Conservation (phyloP, 2,329 filamentous ascomycete genomes). For the Stagonosporopsis rhizophila region DNA sequence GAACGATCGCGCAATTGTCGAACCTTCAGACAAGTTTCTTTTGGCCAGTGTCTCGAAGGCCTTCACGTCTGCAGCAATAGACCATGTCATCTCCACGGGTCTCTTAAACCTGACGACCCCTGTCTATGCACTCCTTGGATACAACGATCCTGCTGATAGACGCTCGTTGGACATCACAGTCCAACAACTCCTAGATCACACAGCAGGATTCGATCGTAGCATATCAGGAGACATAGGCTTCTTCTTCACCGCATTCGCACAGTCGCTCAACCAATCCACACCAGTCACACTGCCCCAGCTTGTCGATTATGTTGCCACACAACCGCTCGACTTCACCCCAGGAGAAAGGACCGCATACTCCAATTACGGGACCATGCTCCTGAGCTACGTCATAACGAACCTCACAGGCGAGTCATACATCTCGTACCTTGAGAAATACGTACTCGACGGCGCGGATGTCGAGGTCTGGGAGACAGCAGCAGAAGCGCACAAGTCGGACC, state of each 20-base stretch:
- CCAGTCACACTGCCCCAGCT: slow-evolving; percentile 28
- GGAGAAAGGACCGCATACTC: slow-evolving; percentile 24
- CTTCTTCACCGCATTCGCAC: slow-evolving; percentile 24
- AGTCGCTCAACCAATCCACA: slow-evolving; percentile 23
- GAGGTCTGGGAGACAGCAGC: slow-evolving; percentile 19
- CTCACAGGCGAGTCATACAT: slow-evolving; percentile 24
- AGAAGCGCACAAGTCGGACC: slow-evolving; percentile 13
- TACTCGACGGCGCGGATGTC: slow-evolving; percentile 24
- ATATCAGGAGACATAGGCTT: slow-evolving; percentile 27
- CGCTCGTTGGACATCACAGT: slow-evolving; percentile 31
- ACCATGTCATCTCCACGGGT: slow-evolving; percentile 22
- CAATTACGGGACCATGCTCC: slow-evolving; percentile 31
- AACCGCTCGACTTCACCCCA: slow-evolving; percentile 29
- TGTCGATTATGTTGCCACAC: slow-evolving; percentile 27
- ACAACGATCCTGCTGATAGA: slow-evolving; percentile 22
- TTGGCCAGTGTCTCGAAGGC: slow-evolving; percentile 33
- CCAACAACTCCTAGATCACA: slow-evolving; percentile 30
- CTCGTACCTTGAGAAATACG: slow-evolving; percentile 23
- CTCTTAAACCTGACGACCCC: slow-evolving; percentile 24
- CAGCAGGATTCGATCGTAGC: slow-evolving; percentile 28
- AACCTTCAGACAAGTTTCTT: slow-evolving; percentile 31
- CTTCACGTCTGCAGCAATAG: slow-evolving; percentile 30
- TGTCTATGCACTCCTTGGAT: slow-evolving; percentile 31
- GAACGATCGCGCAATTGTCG: slow-evolving; percentile 25
- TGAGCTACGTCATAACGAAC: slow-evolving; percentile 25